Evolutionary conservation across 805 yeast species (phyloP), one percentile per base, ranked within the genome.

Genomic region (Myxozyma udenii): DNA sequence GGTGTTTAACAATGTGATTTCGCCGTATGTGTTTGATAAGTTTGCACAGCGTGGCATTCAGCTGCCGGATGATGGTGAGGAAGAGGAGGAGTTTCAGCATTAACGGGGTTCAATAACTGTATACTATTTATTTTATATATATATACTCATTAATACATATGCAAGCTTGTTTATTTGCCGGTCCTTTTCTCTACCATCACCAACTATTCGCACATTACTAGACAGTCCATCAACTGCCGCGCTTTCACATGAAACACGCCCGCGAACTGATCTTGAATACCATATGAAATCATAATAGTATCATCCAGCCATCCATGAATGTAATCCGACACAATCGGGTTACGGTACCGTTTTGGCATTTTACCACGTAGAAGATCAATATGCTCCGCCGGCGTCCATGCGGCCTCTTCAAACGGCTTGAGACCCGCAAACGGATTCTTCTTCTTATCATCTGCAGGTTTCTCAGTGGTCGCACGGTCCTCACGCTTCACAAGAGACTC

Each of bases 1-100:
- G 47, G 74, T 84, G 47, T 86, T 84, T 71, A 86, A 86, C 62
- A 85, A 84, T 12, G 30, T 57, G 9, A 41, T 50, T 30, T 39
- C 51, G 25, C 50, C 54, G 9, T 51, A 52, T 18, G 16, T 55
- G 21, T 32, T 41, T 11, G 12, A 25, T 7, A 6, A 22, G 16
- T 41, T 53, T 23, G 49, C 44, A 4, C 7, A 24, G 3, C 41
- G 45, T 7, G n/a, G 46, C 6, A 32, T 50, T 32, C 23, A 51
- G n/a, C 6, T 50, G 36, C 19, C 18, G 4, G 46, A 49, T 37
- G 50, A 38, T 14, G 39, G 38, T 33, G 43, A 48, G 9, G 33
- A 28, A 9, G 33, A 9, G 33, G 33, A 28, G 9, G 14, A 28
- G 9, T 9, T 28, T 28, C 12, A 39, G 5, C 21, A 35, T 12